Percentiles rank a stretch among this genome's conserved stretches.
Evolutionary conservation across 1,284 basidiomycete genomes (phyloP).

Genomic region (Hortiboletus rubellus): DNA sequence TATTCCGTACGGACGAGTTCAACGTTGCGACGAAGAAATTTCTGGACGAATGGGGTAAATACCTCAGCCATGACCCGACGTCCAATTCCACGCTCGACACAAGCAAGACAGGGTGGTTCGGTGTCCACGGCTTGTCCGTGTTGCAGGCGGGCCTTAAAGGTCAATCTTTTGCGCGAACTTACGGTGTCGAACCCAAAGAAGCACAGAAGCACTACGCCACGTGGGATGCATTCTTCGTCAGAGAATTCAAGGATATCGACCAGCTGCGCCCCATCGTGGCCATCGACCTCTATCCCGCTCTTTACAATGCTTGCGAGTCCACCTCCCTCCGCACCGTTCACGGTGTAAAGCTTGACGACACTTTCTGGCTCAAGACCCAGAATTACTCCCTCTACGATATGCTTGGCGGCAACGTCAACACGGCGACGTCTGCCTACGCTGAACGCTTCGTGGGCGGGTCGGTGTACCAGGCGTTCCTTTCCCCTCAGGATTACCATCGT

Average conservation of each 20-base stretch:
- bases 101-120: background rate
- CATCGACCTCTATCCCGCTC: background rate
- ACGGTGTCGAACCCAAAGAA: background rate
- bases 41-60: background rate
- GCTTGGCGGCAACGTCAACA: conserved; percentile 22
- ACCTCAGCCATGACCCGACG: background rate
- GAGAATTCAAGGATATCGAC: background rate
- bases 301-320: conserved; percentile 50
- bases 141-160: background rate
- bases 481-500: conserved; percentile 50
- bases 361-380: conserved; percentile 50
- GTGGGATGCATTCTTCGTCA: conserved; percentile 10
- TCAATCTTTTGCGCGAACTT: background rate
- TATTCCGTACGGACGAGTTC: background rate
- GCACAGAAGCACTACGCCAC: background rate
- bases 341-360: conserved; percentile 38
- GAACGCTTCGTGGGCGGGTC: conserved; percentile 42
- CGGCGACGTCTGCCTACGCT: background rate
- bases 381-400: conserved; percentile 44
- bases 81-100: background rate
- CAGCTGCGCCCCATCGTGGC: background rate
- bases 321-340: conserved; percentile 39
- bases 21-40: background rate
- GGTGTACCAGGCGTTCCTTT: conserved; percentile 56
- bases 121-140: background rate